These are phyloP conservation scores for Pterocarpus macrocarpus DNA, from an alignment of 306 rosid species.

Conservation along the genomic window DNA sequence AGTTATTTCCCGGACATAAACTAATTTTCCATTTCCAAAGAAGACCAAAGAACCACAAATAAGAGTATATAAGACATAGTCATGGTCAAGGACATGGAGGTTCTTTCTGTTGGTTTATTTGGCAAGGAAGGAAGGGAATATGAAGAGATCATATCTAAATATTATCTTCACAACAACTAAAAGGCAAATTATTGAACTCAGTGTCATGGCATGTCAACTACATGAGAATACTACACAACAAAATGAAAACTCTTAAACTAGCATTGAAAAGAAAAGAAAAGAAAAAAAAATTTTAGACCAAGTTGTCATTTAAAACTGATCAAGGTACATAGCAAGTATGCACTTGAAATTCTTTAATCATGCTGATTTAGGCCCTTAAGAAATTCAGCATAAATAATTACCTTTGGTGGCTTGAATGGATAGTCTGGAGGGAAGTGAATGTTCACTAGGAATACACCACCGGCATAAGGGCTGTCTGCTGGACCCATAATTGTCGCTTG, in stretches of 20 bases:
- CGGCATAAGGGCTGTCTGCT: conserved; percentile 62
- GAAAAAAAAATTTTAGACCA: neutral
- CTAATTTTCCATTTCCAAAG: neutral
- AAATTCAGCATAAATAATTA: conserved; percentile 21
- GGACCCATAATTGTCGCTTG: conserved; percentile 69
- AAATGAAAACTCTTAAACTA: neutral
- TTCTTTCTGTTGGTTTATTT: neutral
- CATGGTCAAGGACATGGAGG: neutral
- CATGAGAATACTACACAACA: neutral
- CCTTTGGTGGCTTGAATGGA: conserved; percentile 72
- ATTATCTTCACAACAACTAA: neutral
- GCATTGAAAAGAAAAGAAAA: neutral
- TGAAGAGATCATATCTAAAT: neutral
- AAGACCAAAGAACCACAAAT: neutral
- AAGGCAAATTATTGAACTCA: neutral
- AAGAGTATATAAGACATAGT: neutral
- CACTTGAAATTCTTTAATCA: neutral
- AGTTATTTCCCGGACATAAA: neutral
- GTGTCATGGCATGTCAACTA: neutral
- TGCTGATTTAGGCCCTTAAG: neutral
- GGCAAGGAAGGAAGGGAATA: neutral
- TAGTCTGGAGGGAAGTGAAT: conserved; percentile 68
- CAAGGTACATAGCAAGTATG: neutral
- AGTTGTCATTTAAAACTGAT: neutral
- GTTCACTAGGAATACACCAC: conserved; percentile 58